Evolutionary conservation across 495 filamentous ascomycete genomes (phyloP).

Genomic region (Acidomyces sp.): DNA sequence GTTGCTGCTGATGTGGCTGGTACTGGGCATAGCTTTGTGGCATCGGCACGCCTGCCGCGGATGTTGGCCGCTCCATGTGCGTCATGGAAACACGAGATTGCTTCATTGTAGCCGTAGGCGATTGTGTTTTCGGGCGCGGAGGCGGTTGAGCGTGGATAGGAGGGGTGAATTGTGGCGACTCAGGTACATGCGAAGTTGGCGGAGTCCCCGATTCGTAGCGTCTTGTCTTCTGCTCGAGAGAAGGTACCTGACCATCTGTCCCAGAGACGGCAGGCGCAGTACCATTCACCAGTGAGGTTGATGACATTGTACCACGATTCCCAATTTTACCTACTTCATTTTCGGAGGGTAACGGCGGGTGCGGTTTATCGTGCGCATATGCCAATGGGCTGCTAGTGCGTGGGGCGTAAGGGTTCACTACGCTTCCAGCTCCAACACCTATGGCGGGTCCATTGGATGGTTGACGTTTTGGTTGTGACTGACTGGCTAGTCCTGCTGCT

Average conservation of each 20-base stretch:
- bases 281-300: constrained; percentile 7
- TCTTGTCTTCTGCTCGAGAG: no score
- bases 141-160: constrained; percentile 28
- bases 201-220: no score
- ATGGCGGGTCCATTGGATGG: constrained; percentile 25
- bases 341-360: constrained; percentile 20
- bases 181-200: neutral
- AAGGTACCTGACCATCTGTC: no score
- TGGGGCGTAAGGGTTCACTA: constrained; percentile 41
- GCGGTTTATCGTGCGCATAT: constrained; percentile 36
- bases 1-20: constrained; percentile 36
- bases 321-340: no score
- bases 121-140: constrained; percentile 74
- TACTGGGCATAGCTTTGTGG: constrained; percentile 27
- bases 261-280: no score
- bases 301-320: no score
- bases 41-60: constrained; percentile 30
- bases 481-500: neutral
- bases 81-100: constrained; percentile 35
- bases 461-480: constrained; percentile 27
- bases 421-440: neutral
- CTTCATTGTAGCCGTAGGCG: constrained; percentile 48
- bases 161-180: neutral
- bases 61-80: constrained; percentile 51
- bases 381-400: constrained; percentile 78